Conservation (phyloP, 352 stramenopile species). For the Phytophthora brassicae region DNA sequence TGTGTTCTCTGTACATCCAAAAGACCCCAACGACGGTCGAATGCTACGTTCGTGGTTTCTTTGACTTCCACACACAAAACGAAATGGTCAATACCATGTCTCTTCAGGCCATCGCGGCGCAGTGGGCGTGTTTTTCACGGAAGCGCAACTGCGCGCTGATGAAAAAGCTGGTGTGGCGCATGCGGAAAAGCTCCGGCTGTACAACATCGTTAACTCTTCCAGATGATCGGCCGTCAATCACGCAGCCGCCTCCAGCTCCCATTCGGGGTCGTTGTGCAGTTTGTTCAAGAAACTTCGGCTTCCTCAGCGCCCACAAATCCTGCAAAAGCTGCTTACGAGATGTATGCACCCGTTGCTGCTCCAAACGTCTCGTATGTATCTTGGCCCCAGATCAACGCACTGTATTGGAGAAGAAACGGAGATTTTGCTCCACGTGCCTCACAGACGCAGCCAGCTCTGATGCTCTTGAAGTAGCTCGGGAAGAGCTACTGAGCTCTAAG, state of each 20-base stretch:
- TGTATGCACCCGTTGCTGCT: conserved; percentile 36
- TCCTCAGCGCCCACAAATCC: conserved; percentile 31
- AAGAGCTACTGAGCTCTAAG: conserved; percentile 36
- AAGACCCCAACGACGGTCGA: conserved; percentile 45
- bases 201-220: conserved; percentile 15
- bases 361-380: conserved; percentile 37
- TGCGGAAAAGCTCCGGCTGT: conserved; percentile 32
- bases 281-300: conserved; percentile 36
- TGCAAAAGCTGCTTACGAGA: conserved; percentile 37
- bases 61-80: conserved; percentile 48
- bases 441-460: conserved; percentile 34
- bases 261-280: conserved; percentile 22
- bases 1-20: conserved; percentile 53
- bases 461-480: conserved; percentile 32
- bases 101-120: conserved; percentile 36
- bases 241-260: conserved; percentile 12
- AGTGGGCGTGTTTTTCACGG: conserved; percentile 36
- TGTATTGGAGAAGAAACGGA: conserved; percentile 32
- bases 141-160: conserved; percentile 41
- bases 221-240: conserved; percentile 5
- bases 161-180: conserved; percentile 58
- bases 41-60: conserved; percentile 51
- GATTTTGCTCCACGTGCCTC: conserved; percentile 38
- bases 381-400: conserved; percentile 29
- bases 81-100: conserved; percentile 44